Evolutionary conservation across 345 rosid genomes (phyloP).

Genomic region (Murraya koenigii): DNA sequence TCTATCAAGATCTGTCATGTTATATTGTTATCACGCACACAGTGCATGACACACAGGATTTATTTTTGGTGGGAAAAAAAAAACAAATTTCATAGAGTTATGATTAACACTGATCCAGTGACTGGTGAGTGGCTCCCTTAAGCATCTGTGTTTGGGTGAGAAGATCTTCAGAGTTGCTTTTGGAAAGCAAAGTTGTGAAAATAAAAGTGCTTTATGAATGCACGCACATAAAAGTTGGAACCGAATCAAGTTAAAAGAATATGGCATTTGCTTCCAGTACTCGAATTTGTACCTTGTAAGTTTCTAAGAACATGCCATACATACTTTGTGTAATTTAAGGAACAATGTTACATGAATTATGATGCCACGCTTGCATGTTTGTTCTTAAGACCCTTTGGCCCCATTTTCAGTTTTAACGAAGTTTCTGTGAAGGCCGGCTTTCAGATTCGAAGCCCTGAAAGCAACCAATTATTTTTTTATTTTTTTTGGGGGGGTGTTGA

Average conservation of each 20-base stretch:
- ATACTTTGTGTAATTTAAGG: too few relatives aligned
- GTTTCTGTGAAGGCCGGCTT: conserved; percentile 18
- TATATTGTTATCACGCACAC: too few relatives aligned
- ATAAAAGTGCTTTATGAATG: background rate
- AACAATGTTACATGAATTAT: background rate
- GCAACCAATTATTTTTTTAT: background rate
- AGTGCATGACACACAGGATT: too few relatives aligned
- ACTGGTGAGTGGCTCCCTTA: too few relatives aligned
- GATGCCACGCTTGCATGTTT: background rate
- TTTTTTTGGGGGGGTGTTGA: too few relatives aligned
- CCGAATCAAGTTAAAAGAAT: background rate
- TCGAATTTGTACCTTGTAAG: conserved; percentile 17
- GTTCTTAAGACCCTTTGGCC: background rate
- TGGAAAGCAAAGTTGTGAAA: background rate
- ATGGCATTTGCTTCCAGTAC: conserved; percentile 6
- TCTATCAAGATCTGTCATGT: too few relatives aligned
- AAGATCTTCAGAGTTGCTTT: background rate
- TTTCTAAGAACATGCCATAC: background rate
- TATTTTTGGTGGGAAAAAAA: too few relatives aligned
- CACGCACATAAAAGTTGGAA: background rate
- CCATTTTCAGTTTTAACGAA: background rate
- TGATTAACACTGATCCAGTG: too few relatives aligned
- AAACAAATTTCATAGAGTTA: too few relatives aligned
- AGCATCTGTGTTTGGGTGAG: background rate
- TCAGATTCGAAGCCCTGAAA: conserved; percentile 13